Evolutionary conservation across 1,284 basidiomycete genomes (phyloP).

Genomic region (Leccinum pachyderme): DNA sequence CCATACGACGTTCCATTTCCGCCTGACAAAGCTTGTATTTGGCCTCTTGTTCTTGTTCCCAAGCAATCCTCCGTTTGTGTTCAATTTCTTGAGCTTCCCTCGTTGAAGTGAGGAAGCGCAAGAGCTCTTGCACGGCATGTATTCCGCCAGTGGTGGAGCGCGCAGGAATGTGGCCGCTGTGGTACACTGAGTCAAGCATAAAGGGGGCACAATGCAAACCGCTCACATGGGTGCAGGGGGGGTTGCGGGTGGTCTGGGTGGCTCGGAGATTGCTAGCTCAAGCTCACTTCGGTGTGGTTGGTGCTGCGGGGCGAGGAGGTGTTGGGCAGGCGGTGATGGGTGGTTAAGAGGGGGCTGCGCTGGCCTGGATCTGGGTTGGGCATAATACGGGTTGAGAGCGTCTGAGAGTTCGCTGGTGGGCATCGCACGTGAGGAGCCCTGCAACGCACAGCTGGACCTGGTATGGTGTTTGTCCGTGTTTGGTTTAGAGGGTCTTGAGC

Average conservation of each 20-base stretch:
- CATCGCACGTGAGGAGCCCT: constrained; percentile 26
- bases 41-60: constrained; percentile 69
- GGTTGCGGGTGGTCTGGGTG: constrained; percentile 36
- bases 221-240: constrained; percentile 28
- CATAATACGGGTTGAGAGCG: constrained; percentile 67
- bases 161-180: constrained; percentile 11
- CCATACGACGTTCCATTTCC: constrained; percentile 57
- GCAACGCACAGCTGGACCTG: background rate
- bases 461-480: constrained; percentile 28
- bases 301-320: constrained; percentile 32
- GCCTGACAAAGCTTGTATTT: constrained; percentile 52
- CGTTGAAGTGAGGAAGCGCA: constrained; percentile 51
- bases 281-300: constrained; percentile 57
- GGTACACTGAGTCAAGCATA: background rate
- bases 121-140: constrained; percentile 54
- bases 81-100: constrained; percentile 60
- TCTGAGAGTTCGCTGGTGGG: constrained; percentile 71
- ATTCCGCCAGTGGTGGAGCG: constrained; percentile 34
- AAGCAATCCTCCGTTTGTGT: constrained; percentile 51
- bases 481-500: constrained; percentile 37
- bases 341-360: constrained; percentile 20
- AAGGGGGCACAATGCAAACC: background rate
- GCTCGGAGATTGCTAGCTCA: constrained; percentile 55
- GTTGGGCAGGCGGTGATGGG: constrained; percentile 15
- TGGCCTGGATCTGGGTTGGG: constrained; percentile 42